phyloP scores from a whole-genome alignment of 1,284 basidiomycete species.

The Meripilus lineatus region DNA sequence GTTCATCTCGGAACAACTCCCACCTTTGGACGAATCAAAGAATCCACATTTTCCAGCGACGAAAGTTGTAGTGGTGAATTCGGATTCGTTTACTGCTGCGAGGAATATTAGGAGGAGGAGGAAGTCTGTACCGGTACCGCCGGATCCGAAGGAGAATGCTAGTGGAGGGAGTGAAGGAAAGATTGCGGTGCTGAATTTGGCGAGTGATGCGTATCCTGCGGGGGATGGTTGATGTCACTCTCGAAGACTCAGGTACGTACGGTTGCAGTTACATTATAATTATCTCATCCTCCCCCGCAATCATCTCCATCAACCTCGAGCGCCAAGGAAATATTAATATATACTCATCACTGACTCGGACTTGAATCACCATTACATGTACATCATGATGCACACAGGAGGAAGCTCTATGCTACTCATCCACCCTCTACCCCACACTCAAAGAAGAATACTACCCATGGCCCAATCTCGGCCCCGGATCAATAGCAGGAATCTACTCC shows the following conservation, averaged over 20 bases:
- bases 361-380: too few relatives aligned
- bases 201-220: conserved; percentile 33
- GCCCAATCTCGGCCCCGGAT: conserved; percentile 39
- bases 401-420: conserved; percentile 43
- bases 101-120: conserved; percentile 29
- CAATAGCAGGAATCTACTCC: conserved; percentile 37
- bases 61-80: conserved; percentile 31
- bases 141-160: conserved; percentile 21
- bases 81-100: conserved; percentile 35
- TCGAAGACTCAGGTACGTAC: conserved; percentile 34
- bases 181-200: conserved; percentile 37
- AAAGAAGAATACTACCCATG: conserved; percentile 40
- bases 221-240: conserved; percentile 34
- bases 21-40: conserved; percentile 21
- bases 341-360: too few relatives aligned
- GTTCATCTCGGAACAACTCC: conserved; percentile 31
- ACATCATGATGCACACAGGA: too few relatives aligned
- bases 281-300: not conserved
- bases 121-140: too few relatives aligned
- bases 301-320: too few relatives aligned
- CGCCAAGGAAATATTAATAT: too few relatives aligned
- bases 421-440: conserved; percentile 40
- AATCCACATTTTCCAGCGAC: conserved; percentile 19
- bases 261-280: not conserved
- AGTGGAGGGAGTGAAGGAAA: too few relatives aligned